Percentiles rank a stretch among this genome's conserved stretches.
Conservation (phyloP, 768 basidiomycete genomes). For the Piloderma croceum region DNA sequence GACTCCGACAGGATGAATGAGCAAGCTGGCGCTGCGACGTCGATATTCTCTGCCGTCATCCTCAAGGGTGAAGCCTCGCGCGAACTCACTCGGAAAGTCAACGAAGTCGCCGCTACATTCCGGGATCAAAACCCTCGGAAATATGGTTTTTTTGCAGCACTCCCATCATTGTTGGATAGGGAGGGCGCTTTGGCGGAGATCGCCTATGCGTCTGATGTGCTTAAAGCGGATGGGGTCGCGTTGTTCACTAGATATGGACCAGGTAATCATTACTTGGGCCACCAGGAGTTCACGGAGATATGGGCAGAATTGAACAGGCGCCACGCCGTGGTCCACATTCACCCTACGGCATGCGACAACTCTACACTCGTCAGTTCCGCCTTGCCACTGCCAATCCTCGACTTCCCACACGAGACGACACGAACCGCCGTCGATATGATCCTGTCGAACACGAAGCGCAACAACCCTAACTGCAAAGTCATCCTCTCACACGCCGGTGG, state of each 20-base stretch:
- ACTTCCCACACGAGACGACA: slow-evolving; percentile 4
- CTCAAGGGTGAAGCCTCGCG: not conserved
- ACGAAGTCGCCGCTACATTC: not conserved
- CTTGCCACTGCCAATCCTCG: slow-evolving; percentile 1
- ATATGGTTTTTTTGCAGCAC: not conserved
- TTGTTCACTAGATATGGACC: not conserved
- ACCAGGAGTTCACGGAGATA: too few relatives aligned
- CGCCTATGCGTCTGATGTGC: not conserved
- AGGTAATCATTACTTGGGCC: too few relatives aligned
- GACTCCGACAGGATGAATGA: too few relatives aligned
- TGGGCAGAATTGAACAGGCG: too few relatives aligned
- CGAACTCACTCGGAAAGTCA: not conserved
- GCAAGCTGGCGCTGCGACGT: too few relatives aligned
- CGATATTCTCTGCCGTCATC: too few relatives aligned
- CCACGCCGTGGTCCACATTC: too few relatives aligned
- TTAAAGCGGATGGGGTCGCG: not conserved
- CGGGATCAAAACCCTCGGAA: not conserved
- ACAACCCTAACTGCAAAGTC: not conserved
- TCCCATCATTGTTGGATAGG: not conserved
- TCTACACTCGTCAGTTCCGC: not conserved
- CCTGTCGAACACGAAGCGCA: not conserved
- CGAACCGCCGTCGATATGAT: slow-evolving; percentile 2
- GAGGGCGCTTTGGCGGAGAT: not conserved
- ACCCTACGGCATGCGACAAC: too few relatives aligned
- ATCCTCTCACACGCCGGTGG: not conserved